phyloP scores from a whole-genome alignment of 2,329 filamentous ascomycete genomes.

The Chaetomiaceae sp. region DNA sequence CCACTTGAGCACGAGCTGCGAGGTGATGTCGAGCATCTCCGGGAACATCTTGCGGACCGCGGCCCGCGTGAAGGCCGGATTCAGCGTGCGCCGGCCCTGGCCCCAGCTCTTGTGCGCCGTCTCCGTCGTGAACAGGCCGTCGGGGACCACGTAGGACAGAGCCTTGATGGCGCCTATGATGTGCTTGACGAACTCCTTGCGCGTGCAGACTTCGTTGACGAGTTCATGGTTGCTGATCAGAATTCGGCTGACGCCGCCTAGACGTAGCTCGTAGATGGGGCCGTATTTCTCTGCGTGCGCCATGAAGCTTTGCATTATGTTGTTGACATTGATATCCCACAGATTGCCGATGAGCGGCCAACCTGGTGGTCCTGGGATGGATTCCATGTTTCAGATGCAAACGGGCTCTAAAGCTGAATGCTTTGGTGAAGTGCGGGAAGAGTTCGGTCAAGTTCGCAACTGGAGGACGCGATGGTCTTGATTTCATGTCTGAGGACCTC shows the following conservation, averaged over 20 bases:
- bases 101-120: constrained; percentile 55
- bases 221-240: constrained; percentile 29
- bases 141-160: constrained; percentile 50
- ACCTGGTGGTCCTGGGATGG: too few species aligned
- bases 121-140: constrained; percentile 57
- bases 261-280: neutral
- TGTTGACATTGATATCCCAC: too few species aligned
- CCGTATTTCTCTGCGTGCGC: too few species aligned
- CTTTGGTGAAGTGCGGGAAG: too few species aligned
- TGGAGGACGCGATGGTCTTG: too few species aligned
- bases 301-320: too few species aligned
- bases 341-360: too few species aligned
- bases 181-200: constrained; percentile 56
- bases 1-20: constrained; percentile 61
- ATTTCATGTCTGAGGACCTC: too few species aligned
- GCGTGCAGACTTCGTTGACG: constrained; percentile 57
- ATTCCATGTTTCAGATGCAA: too few species aligned
- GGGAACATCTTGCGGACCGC: constrained; percentile 62
- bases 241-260: neutral
- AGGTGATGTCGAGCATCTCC: constrained; percentile 60
- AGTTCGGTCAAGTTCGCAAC: too few species aligned
- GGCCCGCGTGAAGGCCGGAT: constrained; percentile 63
- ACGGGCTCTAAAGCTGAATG: too few species aligned
- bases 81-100: constrained; percentile 56
- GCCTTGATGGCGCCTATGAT: constrained; percentile 34